Evolutionary conservation across 2,329 filamentous ascomycete species (phyloP).

Genomic region (Trichoderma aggressivum): DNA sequence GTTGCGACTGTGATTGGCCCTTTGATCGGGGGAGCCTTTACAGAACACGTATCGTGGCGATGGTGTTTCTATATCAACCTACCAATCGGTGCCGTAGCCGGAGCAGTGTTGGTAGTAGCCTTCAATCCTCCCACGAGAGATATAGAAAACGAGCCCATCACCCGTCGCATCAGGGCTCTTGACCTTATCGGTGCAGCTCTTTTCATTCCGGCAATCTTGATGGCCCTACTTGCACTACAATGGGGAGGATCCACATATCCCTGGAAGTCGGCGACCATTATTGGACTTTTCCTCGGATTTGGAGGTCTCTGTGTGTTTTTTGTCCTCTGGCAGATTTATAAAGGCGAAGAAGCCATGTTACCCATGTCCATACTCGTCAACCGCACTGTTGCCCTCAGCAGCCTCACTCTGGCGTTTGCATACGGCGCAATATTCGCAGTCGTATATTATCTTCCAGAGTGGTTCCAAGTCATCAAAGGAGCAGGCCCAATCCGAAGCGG

Average conservation of each 20-base stretch:
- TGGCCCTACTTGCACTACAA: slow-evolving; percentile 53
- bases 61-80: slow-evolving; percentile 42
- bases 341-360: neutral
- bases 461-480: neutral
- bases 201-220: slow-evolving; percentile 50
- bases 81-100: slow-evolving; percentile 28
- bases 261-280: slow-evolving; percentile 35
- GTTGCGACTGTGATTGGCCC: slow-evolving; percentile 26
- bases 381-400: neutral
- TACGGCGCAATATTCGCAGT: neutral
- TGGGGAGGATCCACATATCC: slow-evolving; percentile 53
- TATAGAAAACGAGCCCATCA: neutral
- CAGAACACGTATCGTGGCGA: slow-evolving; percentile 36
- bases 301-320: neutral
- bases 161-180: neutral
- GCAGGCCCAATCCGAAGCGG: neutral
- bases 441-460: neutral
- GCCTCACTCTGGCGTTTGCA: neutral
- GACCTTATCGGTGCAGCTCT: slow-evolving; percentile 41
- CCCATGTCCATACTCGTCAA: neutral
- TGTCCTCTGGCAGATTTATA: neutral
- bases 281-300: neutral
- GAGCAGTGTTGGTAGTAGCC: neutral
- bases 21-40: slow-evolving; percentile 37
- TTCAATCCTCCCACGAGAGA: neutral